phyloP scores from a whole-genome alignment of 177 flowering plant genomes.

The Vitis hybrid region DNA sequence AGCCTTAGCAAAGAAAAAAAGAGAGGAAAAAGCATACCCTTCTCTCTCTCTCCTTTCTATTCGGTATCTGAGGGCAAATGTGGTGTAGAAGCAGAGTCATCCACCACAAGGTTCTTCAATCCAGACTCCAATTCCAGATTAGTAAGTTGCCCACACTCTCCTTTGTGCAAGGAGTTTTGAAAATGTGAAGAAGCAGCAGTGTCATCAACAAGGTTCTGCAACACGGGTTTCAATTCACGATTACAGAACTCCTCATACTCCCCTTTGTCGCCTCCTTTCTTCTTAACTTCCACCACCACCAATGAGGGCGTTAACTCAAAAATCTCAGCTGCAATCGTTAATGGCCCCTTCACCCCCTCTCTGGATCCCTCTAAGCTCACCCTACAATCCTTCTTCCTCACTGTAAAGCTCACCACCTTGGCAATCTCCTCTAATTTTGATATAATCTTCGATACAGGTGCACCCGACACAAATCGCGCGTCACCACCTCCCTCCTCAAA shows the following conservation, averaged over 20 bases:
- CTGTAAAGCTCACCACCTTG: constrained; percentile 67
- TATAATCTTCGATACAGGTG: constrained; percentile 64
- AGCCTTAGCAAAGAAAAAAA: constrained; percentile 4
- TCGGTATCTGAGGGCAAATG: constrained; percentile 64
- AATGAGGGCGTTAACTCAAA: constrained; percentile 76
- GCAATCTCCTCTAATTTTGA: constrained; percentile 92
- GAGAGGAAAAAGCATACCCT: constrained; percentile 28
- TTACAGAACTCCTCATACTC: constrained; percentile 79
- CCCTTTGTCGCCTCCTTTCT: constrained; percentile 69
- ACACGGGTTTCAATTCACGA: constrained; percentile 63
- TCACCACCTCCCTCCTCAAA: constrained; percentile 80
- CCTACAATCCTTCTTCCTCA: constrained; percentile 82
- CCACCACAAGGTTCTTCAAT: constrained; percentile 42
- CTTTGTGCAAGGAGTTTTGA: constrained; percentile 17
- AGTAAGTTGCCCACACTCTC: constrained; percentile 74
- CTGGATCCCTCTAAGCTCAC: constrained; percentile 74
- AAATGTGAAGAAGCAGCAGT: too few species aligned
- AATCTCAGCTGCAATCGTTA: constrained; percentile 80
- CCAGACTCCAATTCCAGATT: constrained; percentile 66
- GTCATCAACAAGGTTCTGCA: constrained; percentile 47
- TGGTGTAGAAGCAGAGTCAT: constrained; percentile 16
- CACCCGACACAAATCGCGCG: constrained; percentile 65
- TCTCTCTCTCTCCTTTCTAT: constrained; percentile 27
- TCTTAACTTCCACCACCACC: constrained; percentile 83
- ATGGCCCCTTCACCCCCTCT: constrained; percentile 77